A percentile compares a stretch with the other conserved stretches of the same genome.
These are phyloP conservation scores for Colletotrichum truncatum DNA, from an alignment of 2,329 filamentous ascomycete genomes.

Conservation along the genomic window DNA sequence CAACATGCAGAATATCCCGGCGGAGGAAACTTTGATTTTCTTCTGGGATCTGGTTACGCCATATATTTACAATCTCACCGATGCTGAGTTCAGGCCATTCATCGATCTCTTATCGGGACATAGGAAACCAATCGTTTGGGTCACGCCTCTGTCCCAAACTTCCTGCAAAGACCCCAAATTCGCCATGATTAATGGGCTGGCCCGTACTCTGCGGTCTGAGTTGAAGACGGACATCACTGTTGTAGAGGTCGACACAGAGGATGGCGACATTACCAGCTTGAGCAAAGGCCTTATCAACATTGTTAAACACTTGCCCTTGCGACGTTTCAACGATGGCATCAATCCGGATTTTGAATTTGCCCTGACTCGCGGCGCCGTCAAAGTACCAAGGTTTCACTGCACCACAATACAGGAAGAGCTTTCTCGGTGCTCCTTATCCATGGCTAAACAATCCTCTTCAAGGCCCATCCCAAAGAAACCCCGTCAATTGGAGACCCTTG, in stretches of 20 bases:
- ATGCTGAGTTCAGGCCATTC: not conserved
- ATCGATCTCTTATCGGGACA: not conserved
- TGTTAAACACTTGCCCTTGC: not conserved
- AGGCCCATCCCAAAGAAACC: not conserved
- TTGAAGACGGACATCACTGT: not conserved
- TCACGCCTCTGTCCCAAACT: not conserved
- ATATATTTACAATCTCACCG: not conserved
- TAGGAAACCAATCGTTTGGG: not conserved
- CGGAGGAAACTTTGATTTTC: not conserved
- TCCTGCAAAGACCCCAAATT: not conserved
- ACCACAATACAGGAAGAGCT: not conserved
- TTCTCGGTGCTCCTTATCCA: not conserved
- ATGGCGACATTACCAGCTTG: not conserved
- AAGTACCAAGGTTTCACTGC: not conserved
- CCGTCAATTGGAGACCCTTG: too few relatives aligned
- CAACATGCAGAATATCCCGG: not conserved
- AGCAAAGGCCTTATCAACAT: not conserved
- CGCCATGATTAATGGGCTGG: not conserved
- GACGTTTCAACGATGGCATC: not conserved
- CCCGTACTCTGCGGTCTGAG: not conserved
- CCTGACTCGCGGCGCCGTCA: not conserved
- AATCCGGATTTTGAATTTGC: not conserved
- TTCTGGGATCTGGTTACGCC: not conserved
- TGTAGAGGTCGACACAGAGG: not conserved
- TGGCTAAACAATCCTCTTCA: not conserved